Evolutionary conservation across 2,329 filamentous ascomycete species (phyloP).

Genomic region (Colletotrichum viniferum): DNA sequence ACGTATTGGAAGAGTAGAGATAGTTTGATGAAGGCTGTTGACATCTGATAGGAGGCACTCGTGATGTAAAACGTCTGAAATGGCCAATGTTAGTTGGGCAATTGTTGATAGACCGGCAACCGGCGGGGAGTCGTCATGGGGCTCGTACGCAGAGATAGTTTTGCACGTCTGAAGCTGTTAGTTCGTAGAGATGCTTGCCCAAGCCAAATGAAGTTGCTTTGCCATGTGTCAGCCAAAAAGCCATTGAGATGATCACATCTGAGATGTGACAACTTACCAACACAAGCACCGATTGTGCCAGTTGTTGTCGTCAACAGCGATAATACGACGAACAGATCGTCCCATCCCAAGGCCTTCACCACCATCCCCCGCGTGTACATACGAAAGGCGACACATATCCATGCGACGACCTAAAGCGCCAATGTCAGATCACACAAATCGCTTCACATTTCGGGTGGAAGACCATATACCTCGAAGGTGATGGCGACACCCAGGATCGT

Average conservation of each 20-base stretch:
- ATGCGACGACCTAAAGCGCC: conserved; percentile 27
- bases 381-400: conserved; percentile 31
- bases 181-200: conserved; percentile 26
- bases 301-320: conserved; percentile 28
- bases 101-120: background rate
- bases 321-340: conserved; percentile 38
- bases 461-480: conserved; percentile 28
- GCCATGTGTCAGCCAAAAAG: background rate
- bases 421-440: background rate
- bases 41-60: conserved; percentile 34
- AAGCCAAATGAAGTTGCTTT: conserved; percentile 29
- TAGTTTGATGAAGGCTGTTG: conserved; percentile 39
- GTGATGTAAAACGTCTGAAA: conserved; percentile 36
- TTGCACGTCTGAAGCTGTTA: conserved; percentile 15
- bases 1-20: conserved; percentile 41
- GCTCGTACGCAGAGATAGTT: conserved; percentile 26
- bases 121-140: background rate
- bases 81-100: background rate
- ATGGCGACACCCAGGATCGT: conserved; percentile 34
- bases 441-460: background rate
- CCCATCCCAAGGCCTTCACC: conserved; percentile 34
- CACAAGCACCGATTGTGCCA: background rate
- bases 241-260: background rate
- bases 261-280: conserved; percentile 1
- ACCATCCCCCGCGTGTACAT: conserved; percentile 30